Evolutionary conservation across 2,329 filamentous ascomycete genomes (phyloP).

Genomic region (Alternaria triticina): DNA sequence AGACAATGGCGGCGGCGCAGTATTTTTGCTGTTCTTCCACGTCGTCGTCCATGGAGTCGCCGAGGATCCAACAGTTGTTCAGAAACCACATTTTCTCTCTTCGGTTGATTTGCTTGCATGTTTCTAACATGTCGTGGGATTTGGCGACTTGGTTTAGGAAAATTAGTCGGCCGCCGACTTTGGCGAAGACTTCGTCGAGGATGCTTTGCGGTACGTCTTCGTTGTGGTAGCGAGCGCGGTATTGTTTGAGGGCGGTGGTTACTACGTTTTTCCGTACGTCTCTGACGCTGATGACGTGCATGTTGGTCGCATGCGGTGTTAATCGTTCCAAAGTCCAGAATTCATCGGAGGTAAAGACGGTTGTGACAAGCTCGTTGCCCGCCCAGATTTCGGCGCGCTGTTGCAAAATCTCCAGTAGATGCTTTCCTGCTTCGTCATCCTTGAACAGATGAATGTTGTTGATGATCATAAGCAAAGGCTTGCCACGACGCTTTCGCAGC

Average conservation of each 20-base stretch:
- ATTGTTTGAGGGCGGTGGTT: constrained; percentile 74
- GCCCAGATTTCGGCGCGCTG: constrained; percentile 97
- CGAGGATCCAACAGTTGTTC: constrained; percentile 79
- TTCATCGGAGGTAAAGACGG: constrained; percentile 94
- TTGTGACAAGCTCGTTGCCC: constrained; percentile 83
- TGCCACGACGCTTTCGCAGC: constrained; percentile 65
- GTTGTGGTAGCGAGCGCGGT: constrained; percentile 75
- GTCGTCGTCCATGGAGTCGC: constrained; percentile 85
- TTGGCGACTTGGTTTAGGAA: constrained; percentile 89
- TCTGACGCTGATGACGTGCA: constrained; percentile 85
- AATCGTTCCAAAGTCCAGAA: constrained; percentile 97
- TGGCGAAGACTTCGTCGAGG: constrained; percentile 80
- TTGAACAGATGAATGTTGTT: constrained; percentile 91
- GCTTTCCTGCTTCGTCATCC: constrained; percentile 86
- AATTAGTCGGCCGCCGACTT: constrained; percentile 86
- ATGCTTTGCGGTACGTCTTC: constrained; percentile 63
- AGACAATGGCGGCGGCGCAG: constrained; percentile 89
- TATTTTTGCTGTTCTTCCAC: constrained; percentile 98
- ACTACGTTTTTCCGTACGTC: constrained; percentile 82
- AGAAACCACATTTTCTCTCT: constrained; percentile 79
- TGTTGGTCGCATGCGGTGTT: constrained; percentile 87
- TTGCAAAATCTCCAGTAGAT: constrained; percentile 90
- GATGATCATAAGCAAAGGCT: constrained; percentile 84
- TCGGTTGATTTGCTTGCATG: constrained; percentile 73
- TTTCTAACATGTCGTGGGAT: constrained; percentile 77